These are phyloP conservation scores for Yamadazyma conglobata DNA, from an alignment of 1,139 yeast species.

Conservation along the genomic window DNA sequence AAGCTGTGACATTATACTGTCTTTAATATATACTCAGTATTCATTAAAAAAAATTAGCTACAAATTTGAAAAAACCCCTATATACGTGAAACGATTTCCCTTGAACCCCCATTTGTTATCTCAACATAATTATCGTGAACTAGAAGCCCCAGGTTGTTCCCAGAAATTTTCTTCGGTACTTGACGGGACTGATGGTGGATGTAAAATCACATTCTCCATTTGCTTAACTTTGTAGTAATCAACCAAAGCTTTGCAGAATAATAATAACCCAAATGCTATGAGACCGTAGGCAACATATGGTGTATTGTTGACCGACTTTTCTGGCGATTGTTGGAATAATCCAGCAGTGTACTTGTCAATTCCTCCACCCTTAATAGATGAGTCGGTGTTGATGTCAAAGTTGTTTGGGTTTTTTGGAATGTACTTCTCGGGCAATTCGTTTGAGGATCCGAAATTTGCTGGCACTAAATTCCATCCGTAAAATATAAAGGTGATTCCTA, in stretches of 20 bases:
- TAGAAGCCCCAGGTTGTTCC: conserved; percentile 5
- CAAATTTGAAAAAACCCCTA: no score
- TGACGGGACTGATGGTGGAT: conserved; percentile 25
- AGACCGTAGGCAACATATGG: conserved; percentile 55
- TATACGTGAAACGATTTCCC: no score
- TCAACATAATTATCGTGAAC: background rate
- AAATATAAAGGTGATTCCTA: conserved; percentile 79
- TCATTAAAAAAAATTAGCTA: no score
- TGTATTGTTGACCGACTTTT: conserved; percentile 20
- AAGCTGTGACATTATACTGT: no score
- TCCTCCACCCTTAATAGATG: conserved; percentile 34
- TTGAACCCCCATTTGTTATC: background rate
- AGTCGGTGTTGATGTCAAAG: conserved; percentile 43
- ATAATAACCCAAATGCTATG: conserved; percentile 64
- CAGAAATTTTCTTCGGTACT: conserved; percentile 2
- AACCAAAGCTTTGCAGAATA: conserved; percentile 61
- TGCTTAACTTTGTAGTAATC: conserved; percentile 77
- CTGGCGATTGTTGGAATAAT: conserved; percentile 20
- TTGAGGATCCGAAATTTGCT: conserved; percentile 44
- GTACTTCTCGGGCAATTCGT: conserved; percentile 36
- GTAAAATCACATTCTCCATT: conserved; percentile 63
- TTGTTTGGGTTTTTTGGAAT: conserved; percentile 56
- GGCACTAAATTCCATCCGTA: conserved; percentile 77
- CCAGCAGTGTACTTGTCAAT: conserved; percentile 47
- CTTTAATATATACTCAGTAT: no score